Percentiles rank a stretch among this genome's conserved stretches.
Conservation (phyloP, 2,329 filamentous ascomycete genomes). For the Penicillium sp. region DNA sequence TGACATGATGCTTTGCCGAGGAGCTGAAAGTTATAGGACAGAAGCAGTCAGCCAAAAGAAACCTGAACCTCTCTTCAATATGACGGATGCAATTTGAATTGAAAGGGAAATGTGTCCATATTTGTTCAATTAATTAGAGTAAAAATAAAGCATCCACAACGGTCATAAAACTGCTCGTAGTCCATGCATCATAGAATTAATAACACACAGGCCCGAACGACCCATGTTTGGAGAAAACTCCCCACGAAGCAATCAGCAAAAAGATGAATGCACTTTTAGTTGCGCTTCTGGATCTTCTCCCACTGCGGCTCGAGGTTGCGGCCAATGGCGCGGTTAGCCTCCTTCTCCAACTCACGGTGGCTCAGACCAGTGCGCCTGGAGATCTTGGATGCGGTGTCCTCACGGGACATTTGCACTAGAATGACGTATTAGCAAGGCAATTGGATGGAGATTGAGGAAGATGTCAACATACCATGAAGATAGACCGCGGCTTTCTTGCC, state of each 20-base stretch:
- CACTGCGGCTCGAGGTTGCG: constrained; percentile 31
- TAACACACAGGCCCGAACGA: not conserved
- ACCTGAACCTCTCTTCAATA: no score
- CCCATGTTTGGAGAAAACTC: not conserved
- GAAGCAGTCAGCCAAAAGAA: no score
- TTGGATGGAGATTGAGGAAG: rapidly evolving
- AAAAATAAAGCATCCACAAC: not conserved
- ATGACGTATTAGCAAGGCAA: not conserved
- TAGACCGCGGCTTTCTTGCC: constrained; percentile 62
- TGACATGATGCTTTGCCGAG: no score
- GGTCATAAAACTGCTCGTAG: not conserved
- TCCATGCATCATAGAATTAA: not conserved
- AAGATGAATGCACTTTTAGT: not conserved
- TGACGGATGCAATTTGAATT: no score
- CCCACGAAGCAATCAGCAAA: not conserved
- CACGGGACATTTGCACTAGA: constrained; percentile 34
- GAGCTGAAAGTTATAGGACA: no score
- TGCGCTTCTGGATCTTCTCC: constrained; percentile 4
- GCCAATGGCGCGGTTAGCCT: constrained; percentile 34
- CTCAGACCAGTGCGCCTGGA: constrained; percentile 31
- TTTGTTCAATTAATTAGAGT: not conserved
- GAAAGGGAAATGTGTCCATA: no score
- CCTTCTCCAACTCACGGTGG: constrained; percentile 29
- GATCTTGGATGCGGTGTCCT: constrained; percentile 34
- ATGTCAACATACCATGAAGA: constrained; percentile 43